These are phyloP conservation scores for Colletotrichum camelliae DNA, from an alignment of 2,329 filamentous ascomycete species.

Conservation along the genomic window DNA sequence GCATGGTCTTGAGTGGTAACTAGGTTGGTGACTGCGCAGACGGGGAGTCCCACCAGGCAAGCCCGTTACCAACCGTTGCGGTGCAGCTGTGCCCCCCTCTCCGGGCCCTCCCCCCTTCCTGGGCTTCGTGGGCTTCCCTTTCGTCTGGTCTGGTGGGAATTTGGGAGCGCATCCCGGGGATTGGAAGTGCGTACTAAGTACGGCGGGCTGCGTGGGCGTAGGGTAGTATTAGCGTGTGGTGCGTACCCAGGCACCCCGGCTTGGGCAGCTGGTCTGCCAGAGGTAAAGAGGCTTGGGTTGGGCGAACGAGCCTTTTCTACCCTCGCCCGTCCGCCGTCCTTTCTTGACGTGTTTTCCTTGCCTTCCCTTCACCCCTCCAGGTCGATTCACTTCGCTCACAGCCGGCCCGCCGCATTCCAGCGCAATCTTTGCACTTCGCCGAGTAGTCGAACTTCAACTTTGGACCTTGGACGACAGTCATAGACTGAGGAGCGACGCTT, in stretches of 20 bases:
- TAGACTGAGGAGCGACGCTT: conserved; percentile 6
- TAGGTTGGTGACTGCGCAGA: not conserved
- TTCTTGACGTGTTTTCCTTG: not conserved
- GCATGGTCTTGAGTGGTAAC: not conserved
- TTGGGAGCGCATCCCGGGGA: conserved; percentile 13
- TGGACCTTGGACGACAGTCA: conserved; percentile 17
- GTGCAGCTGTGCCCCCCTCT: not conserved
- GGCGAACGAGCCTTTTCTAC: conserved; percentile 23
- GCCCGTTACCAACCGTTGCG: conserved; percentile 3
- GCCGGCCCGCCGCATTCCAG: conserved; percentile 11
- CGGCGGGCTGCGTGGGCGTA: not conserved
- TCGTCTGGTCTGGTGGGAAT: conserved; percentile 19
- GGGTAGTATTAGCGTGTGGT: conserved; percentile 4
- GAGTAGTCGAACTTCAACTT: conserved; percentile 5
- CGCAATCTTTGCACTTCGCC: conserved; percentile 16
- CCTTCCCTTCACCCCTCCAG: conserved; percentile 14
- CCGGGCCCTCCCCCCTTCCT: not conserved
- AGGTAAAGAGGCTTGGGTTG: conserved; percentile 7
- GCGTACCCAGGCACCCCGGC: conserved; percentile 11
- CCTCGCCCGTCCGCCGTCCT: conserved; percentile 15
- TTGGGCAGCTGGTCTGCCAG: not conserved
- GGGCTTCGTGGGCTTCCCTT: not conserved
- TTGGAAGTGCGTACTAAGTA: conserved; percentile 10
- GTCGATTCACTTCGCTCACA: not conserved
- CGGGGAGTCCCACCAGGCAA: conserved; percentile 16